Conservation (phyloP, 1,284 basidiomycete species). For the Marasmius tenuissimus region DNA sequence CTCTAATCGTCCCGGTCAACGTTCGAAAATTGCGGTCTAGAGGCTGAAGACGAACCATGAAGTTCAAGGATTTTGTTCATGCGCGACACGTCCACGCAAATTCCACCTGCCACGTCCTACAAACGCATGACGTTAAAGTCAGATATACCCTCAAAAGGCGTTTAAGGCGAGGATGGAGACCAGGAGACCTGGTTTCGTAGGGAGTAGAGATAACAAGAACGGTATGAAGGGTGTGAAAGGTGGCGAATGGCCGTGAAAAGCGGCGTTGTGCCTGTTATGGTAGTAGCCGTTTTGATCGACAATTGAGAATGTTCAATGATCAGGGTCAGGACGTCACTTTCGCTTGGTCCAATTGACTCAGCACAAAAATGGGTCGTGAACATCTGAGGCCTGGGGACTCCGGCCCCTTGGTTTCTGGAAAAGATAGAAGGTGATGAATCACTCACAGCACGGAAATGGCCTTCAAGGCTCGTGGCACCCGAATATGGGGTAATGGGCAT, state of each 20-base stretch:
- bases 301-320: too few species aligned
- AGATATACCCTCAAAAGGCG: background rate
- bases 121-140: background rate
- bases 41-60: conserved; percentile 49
- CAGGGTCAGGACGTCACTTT: too few species aligned
- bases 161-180: background rate
- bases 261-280: too few species aligned
- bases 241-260: too few species aligned
- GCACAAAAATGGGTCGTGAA: background rate
- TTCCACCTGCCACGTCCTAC: conserved; percentile 63
- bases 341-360: too few species aligned
- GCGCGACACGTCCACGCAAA: conserved; percentile 80
- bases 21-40: conserved; percentile 5
- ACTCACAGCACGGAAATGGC: conserved; percentile 63
- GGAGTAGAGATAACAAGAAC: background rate
- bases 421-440: conserved; percentile 1
- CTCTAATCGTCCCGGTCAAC: conserved; percentile 39
- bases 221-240: too few species aligned
- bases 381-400: background rate
- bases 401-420: background rate
- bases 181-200: background rate
- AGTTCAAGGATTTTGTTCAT: conserved; percentile 87
- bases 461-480: conserved; percentile 71
- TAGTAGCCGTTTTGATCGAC: too few species aligned
- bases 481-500: conserved; percentile 74